Base-by-base conservation (phyloP, 2,329 filamentous ascomycete species). In the Aureobasidium leucospermi region DNA sequence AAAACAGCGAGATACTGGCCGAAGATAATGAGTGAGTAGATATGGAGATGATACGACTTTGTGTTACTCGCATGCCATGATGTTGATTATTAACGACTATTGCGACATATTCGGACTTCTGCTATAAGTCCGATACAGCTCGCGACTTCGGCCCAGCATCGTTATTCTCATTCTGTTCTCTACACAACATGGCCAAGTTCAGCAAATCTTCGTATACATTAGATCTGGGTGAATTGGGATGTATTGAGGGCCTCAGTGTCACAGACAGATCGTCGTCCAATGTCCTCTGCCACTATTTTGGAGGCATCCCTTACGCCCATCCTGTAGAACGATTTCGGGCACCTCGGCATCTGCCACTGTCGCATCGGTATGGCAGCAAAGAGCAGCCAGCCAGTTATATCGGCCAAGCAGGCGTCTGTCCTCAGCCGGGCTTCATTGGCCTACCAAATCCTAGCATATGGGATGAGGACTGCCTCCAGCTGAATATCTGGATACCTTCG, bases 391-490 rank as follows among this genome's bases (percentile, higher is more conserved):
- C 76, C 6, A 65, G 67, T 16, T 82, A 76, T 62, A 74, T 73
- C 1, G 72, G 73, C 0, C 71, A 60, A 1, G 69, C 72, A 31
- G 71, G 73, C 0, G 60, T 79, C 2, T 84, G 81, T 67, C 81
- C 82, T 0, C 82, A 85, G 64, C 76, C 78, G 1, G 66, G 66
- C 1, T 67, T 68, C 16, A 39, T 46, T n/a, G 29, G 47, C 38
- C 15, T 58, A 31, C 46, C 56, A 2, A 63, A 66, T n/a, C 62
- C 61, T 7, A 49, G 64, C 1, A 61, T 68, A 4, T 76, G 74
- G 67, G 73, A 75, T 51, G 81, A 85, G 64, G 79, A 84, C 67
- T 84, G 81, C 61, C 73, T 83, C 62, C 79, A 83, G 63, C 70
- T 74, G 53, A 84, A 83, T 66, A 72, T 85, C 5, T 84, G 79